Conservation (phyloP, 1,284 basidiomycete genomes). For the Mycosarcoma maydis region DNA sequence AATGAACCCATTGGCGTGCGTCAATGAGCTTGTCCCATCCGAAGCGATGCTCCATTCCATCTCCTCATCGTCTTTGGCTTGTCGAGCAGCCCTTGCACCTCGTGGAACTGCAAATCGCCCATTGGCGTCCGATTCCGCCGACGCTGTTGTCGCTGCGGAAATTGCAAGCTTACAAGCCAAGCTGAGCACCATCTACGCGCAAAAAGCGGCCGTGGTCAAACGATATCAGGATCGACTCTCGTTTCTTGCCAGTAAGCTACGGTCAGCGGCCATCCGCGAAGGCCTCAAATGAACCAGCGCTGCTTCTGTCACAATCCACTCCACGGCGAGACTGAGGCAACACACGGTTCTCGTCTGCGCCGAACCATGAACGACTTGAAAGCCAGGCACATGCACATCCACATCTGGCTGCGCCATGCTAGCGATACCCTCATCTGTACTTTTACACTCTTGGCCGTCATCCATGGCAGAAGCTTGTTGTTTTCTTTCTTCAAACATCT, state of each 20-base stretch:
- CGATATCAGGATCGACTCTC: slow-evolving; percentile 51
- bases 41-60: background rate
- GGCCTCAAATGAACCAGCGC: slow-evolving; percentile 29
- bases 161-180: slow-evolving; percentile 25
- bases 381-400: too few relatives aligned
- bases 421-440: slow-evolving; percentile 1
- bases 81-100: too few relatives aligned
- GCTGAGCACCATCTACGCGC: slow-evolving; percentile 29
- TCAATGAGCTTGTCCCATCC: slow-evolving; percentile 2
- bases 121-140: background rate
- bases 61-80: slow-evolving; percentile 30
- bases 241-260: slow-evolving; percentile 50
- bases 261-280: slow-evolving; percentile 54
- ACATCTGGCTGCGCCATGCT: background rate
- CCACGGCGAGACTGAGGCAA: too few relatives aligned
- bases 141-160: background rate
- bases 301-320: background rate
- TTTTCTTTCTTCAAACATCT: too few relatives aligned
- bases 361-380: too few relatives aligned
- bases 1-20: slow-evolving; percentile 10
- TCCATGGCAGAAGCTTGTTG: too few relatives aligned
- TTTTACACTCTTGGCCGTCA: too few relatives aligned
- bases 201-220: slow-evolving; percentile 41
- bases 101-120: background rate
- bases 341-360: too few relatives aligned